phyloP scores from a whole-genome alignment of 805 yeast species.

The Saturnispora gosingensis region DNA sequence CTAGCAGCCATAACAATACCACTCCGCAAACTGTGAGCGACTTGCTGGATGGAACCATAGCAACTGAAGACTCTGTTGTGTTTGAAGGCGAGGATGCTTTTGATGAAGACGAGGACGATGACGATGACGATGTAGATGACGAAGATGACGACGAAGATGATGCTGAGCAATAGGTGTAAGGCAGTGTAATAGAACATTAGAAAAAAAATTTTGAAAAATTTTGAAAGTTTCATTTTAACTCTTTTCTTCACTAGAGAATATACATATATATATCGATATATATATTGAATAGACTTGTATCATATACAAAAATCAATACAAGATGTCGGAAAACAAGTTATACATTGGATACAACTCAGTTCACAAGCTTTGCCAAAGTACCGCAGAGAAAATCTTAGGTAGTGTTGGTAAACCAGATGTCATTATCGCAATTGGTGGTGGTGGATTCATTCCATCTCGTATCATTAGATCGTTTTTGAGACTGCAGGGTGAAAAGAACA shows the following conservation, averaged over 20 bases:
- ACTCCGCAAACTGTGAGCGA: slow-evolving; percentile 25
- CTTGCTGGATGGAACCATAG: slow-evolving; percentile 7
- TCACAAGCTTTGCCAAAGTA: slow-evolving; percentile 68
- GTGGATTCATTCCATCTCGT: slow-evolving; percentile 64
- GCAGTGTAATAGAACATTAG: neutral
- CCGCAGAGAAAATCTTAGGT: slow-evolving; percentile 25
- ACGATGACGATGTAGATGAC: slow-evolving; percentile 13
- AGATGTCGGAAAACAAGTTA: slow-evolving; percentile 34
- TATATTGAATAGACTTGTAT: neutral
- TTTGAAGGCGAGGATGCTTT: slow-evolving; percentile 27
- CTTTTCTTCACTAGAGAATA: neutral
- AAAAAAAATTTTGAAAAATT: neutral
- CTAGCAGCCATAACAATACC: slow-evolving; percentile 30
- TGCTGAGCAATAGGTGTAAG: neutral
- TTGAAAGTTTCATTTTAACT: neutral
- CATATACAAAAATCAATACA: neutral
- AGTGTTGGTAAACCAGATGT: slow-evolving; percentile 36
- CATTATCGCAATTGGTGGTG: slow-evolving; percentile 64
- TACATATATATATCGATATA: neutral
- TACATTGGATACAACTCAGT: slow-evolving; percentile 73
- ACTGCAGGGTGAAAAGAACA: slow-evolving; percentile 50
- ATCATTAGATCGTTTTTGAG: slow-evolving; percentile 56
- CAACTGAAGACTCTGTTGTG: slow-evolving; percentile 15
- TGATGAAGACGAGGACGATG: slow-evolving; percentile 16
- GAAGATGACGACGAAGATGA: slow-evolving; percentile 17